Evolutionary conservation across 2,329 filamentous ascomycete genomes (phyloP).

Genomic region (Sporothrix humicola): DNA sequence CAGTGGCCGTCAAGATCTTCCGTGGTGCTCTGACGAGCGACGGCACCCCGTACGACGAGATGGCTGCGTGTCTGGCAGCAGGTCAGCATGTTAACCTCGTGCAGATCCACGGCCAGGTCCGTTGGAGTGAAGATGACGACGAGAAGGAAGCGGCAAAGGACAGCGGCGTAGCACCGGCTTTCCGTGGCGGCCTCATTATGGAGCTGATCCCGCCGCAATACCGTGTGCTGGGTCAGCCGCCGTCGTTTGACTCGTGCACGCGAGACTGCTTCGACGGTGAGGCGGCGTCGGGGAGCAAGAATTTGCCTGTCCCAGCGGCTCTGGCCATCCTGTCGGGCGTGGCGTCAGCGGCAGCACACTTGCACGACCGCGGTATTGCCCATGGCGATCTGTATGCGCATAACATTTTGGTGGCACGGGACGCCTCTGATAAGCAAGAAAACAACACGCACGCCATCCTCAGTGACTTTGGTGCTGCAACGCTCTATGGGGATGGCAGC

Average conservation of each 20-base stretch:
- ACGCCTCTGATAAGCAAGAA: background rate
- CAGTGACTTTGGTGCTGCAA: conserved; percentile 56
- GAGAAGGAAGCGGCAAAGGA: conserved; percentile 3
- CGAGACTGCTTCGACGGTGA: conserved; percentile 49
- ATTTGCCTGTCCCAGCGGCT: conserved; percentile 41
- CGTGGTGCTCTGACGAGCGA: conserved; percentile 55
- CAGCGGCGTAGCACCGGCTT: conserved; percentile 19
- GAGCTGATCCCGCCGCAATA: conserved; percentile 54
- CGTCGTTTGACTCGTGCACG: conserved; percentile 54
- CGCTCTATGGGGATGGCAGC: conserved; percentile 47
- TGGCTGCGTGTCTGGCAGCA: conserved; percentile 54
- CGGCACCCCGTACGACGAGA: conserved; percentile 56
- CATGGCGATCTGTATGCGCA: conserved; percentile 57
- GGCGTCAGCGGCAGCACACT: conserved; percentile 51
- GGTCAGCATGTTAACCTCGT: conserved; percentile 55
- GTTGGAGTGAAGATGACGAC: conserved; percentile 28
- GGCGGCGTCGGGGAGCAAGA: conserved; percentile 36
- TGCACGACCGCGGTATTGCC: conserved; percentile 51
- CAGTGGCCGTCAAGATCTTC: conserved; percentile 57
- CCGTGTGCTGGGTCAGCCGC: conserved; percentile 51
- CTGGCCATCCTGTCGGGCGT: conserved; percentile 49
- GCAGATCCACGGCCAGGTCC: conserved; percentile 52
- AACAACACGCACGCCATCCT: conserved; percentile 49
- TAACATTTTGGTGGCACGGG: conserved; percentile 50
- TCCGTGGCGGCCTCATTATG: conserved; percentile 52